Conservation (phyloP, 805 yeast species). For the Ascoidea asiatica region DNA sequence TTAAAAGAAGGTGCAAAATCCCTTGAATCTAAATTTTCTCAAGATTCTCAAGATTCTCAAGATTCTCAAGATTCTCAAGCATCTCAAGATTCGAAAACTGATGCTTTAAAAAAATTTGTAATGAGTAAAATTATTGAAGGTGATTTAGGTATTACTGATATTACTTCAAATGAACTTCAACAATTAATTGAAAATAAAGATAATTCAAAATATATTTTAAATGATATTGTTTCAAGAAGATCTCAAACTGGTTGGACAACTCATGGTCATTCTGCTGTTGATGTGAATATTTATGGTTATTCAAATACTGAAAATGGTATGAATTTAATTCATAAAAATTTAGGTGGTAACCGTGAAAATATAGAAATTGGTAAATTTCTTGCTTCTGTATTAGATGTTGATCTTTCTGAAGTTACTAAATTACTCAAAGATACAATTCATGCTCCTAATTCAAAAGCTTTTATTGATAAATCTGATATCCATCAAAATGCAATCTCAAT, state of each 20-base stretch:
- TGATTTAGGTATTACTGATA: conserved; percentile 57
- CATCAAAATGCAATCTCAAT: too few species aligned
- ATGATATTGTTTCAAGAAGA: conserved; percentile 62
- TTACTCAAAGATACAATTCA: conserved; percentile 37
- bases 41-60: too few species aligned
- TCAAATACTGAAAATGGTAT: conserved; percentile 40
- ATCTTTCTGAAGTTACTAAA: conserved; percentile 35
- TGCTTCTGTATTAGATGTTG: conserved; percentile 28
- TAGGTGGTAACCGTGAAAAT: conserved; percentile 79
- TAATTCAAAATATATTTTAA: conserved; percentile 32
- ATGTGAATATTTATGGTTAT: conserved; percentile 80
- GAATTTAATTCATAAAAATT: conserved; percentile 25
- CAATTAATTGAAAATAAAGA: conserved; percentile 22
- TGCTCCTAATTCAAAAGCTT: conserved; percentile 24
- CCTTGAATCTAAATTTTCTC: too few species aligned
- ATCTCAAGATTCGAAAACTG: too few species aligned
- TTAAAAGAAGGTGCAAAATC: too few species aligned
- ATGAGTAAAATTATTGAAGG: conserved; percentile 43
- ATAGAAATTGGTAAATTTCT: conserved; percentile 70
- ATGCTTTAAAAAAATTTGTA: conserved; percentile 22
- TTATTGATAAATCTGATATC: too few species aligned
- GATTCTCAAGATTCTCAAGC: conserved; percentile 18
- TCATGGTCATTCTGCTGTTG: conserved; percentile 93
- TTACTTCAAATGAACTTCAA: conserved; percentile 37
- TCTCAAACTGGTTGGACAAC: conserved; percentile 93